Base-by-base conservation (phyloP, 805 yeast genomes). In the Jamesozyma jinghongensis region DNA sequence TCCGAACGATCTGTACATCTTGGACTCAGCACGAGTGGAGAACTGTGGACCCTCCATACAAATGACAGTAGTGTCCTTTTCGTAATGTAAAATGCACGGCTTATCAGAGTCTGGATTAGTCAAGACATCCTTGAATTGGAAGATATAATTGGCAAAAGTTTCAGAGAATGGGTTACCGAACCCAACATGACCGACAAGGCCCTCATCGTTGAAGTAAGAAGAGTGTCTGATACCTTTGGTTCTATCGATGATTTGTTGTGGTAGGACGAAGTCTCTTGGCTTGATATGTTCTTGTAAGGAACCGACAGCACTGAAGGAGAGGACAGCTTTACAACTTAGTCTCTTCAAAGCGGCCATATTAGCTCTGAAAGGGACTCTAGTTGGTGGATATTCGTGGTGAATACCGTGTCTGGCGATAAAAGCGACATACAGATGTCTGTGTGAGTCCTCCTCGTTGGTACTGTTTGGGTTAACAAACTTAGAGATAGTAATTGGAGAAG, bases 31-130 rank as follows among this genome's bases (percentile, higher is more conserved):
- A 50, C 99, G 75, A 12, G 98, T 92, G 30, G 94, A 81, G 64
- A 92, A 92, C 37, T 92, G 95, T 3, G 99, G 99, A 33, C 99
- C 99, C 66, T 90, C 99, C 99, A 92, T 92, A 63, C 98, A 92
- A 47, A 92, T 74, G 32, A 92, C 77, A 5, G 94, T 83, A 43
- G 84, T 66, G 55, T 90, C 97, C 43, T 75, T 79, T 41, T 75
- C 75, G 27, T 65, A 65, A 50, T 77, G 80, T 38, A 85, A 85
- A 69, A 65, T 83, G 94, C 63, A 88, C 65, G 77, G 63, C 22
- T 68, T 68, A 22, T 54, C 59, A 40, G 65, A 63, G 37, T 73
- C 75, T 20, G 66, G 68, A 27, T 78, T 81, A 34, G 71, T 71
- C 54, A 85, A 67, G 19, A 72, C 71, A 37, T 77, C 79, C 33